Evolutionary conservation across 202 grass and related monocot species (phyloP).

Genomic region (Musa balbisiana): DNA sequence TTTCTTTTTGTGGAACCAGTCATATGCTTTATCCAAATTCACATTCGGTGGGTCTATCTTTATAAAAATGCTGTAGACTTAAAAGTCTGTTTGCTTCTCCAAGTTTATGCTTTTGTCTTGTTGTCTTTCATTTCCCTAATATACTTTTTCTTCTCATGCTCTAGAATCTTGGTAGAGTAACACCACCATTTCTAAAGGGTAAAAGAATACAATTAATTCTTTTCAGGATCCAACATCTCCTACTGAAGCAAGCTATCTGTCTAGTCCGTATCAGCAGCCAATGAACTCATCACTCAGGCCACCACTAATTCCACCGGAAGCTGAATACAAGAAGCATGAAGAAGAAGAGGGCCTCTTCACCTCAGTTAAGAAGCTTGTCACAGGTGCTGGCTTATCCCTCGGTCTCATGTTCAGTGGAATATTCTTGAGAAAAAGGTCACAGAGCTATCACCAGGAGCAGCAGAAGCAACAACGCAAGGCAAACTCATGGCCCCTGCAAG

Average conservation of each 20-base stretch:
- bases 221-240: not conserved
- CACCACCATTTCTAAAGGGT: too few species aligned
- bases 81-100: too few species aligned
- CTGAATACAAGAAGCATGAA: conserved; percentile 41
- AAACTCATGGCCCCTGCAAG: conserved; percentile 62
- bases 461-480: conserved; percentile 34
- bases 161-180: too few species aligned
- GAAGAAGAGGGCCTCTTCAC: conserved; percentile 67
- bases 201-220: not conserved
- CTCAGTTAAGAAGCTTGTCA: conserved; percentile 52
- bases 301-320: conserved; percentile 52
- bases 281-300: conserved; percentile 47
- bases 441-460: conserved; percentile 22
- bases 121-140: not conserved
- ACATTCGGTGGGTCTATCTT: too few species aligned
- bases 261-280: conserved; percentile 50
- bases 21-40: not conserved
- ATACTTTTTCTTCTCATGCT: not conserved
- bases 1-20: not conserved
- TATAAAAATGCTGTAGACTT: too few species aligned
- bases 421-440: conserved; percentile 42
- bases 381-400: conserved; percentile 56
- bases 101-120: not conserved
- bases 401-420: conserved; percentile 35
- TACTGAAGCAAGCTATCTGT: conserved; percentile 35